A percentile compares a stretch with the other conserved stretches of the same genome.
These are phyloP conservation scores for Sporothrix protearum DNA, from an alignment of 2,329 filamentous ascomycete genomes.

Conservation along the genomic window DNA sequence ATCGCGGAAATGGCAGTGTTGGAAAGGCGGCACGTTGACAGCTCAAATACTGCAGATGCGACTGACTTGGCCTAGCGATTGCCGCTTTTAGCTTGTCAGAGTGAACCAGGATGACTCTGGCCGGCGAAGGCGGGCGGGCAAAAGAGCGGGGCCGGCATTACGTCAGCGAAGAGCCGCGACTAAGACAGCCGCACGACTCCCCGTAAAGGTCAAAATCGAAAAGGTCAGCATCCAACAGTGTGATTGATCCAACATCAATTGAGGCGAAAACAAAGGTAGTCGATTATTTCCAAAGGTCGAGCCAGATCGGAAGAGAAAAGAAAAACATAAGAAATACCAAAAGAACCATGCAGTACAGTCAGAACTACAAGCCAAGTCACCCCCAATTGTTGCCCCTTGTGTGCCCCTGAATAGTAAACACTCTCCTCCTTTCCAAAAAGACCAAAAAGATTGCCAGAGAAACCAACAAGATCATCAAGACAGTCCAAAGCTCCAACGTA, in stretches of 20 bases:
- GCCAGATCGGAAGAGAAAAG: neutral
- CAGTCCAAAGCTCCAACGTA: neutral
- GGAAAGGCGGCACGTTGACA: neutral
- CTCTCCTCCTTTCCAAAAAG: neutral
- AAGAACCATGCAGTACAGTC: neutral
- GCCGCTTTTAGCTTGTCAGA: constrained; percentile 5
- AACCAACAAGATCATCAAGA: neutral
- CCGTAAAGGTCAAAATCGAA: too few relatives aligned
- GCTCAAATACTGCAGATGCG: constrained; percentile 6
- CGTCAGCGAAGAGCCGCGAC: constrained; percentile 20
- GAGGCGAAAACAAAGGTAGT: neutral
- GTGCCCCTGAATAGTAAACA: constrained; percentile 8
- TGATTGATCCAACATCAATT: neutral
- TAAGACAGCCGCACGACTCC: constrained; percentile 7
- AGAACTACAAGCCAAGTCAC: neutral
- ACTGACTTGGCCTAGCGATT: neutral
- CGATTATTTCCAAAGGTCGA: neutral
- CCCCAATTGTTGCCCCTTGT: neutral
- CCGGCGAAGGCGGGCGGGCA: neutral
- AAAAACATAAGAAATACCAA: neutral
- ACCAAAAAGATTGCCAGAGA: neutral
- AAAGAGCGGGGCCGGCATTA: constrained; percentile 19
- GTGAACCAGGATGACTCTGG: constrained; percentile 18
- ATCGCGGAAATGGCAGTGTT: neutral
- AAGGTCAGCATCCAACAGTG: too few relatives aligned